phyloP scores from a whole-genome alignment of 371 early-diverging fungal genomes.

The Apophysomyces sp. region DNA sequence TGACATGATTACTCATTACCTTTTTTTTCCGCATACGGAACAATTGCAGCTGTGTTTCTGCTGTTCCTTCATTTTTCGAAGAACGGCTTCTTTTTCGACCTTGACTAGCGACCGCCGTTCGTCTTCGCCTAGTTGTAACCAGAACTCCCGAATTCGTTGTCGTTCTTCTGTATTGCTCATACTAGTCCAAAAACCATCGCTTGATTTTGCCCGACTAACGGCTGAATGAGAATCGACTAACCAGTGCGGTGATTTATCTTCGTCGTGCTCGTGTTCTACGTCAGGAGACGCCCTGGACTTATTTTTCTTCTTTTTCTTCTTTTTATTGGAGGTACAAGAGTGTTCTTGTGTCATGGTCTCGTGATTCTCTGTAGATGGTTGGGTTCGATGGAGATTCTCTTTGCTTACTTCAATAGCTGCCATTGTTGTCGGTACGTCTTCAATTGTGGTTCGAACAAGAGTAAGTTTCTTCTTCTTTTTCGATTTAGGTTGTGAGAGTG shows the following conservation, averaged over 20 bases:
- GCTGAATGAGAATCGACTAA: slow-evolving; percentile 6
- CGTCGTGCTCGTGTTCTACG: background rate
- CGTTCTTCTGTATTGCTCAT: slow-evolving; percentile 79
- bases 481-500: background rate
- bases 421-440: background rate
- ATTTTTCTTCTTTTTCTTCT: slow-evolving; percentile 20
- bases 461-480: background rate
- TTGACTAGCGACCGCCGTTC: slow-evolving; percentile 83
- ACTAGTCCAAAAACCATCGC: slow-evolving; percentile 62
- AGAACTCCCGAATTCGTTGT: slow-evolving; percentile 85
- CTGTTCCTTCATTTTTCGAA: slow-evolving; percentile 91
- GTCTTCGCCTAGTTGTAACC: slow-evolving; percentile 83
- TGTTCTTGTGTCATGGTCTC: background rate
- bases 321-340: slow-evolving; percentile 6
- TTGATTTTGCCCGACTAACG: background rate
- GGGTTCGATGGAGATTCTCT: background rate
- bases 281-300: slow-evolving; percentile 2
- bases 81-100: slow-evolving; percentile 89
- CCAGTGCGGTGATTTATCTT: slow-evolving; percentile 5
- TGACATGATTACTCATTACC: slow-evolving; percentile 38
- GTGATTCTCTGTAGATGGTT: background rate
- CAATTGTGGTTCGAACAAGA: background rate
- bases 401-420: background rate
- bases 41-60: slow-evolving; percentile 89
- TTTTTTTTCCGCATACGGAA: slow-evolving; percentile 84